Conservation (phyloP, 345 rosid species). For the rapeseed (Brassica napus) region Da-Ae NC_063452.1:52143501-52144000, state of each 20-base stretch:
- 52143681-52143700: slow-evolving; percentile 68
- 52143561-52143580: neutral
- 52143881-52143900: slow-evolving; percentile 80
- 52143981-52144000: slow-evolving; percentile 74
- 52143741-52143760: neutral
- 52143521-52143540: neutral
- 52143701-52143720: slow-evolving; percentile 65
- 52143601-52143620: slow-evolving; percentile 60
- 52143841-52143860: slow-evolving; percentile 80
- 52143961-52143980: slow-evolving; percentile 71
- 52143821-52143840: slow-evolving; percentile 74
- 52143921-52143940: slow-evolving; percentile 82
- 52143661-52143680: slow-evolving; percentile 73
- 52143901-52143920: slow-evolving; percentile 53
- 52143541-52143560: neutral
- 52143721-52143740: slow-evolving; percentile 27
- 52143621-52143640: slow-evolving; percentile 80
- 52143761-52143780: slow-evolving; percentile 6
- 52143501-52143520: neutral
- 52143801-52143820: slow-evolving; percentile 56
- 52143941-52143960: slow-evolving; percentile 79
- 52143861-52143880: slow-evolving; percentile 78
- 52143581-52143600: slow-evolving; percentile 37
- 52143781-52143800: slow-evolving; percentile 3
- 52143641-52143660: slow-evolving; percentile 62